Evolutionary conservation across 2,329 filamentous ascomycete species (phyloP), one percentile per base, ranked within the genome.

Genomic region (Leptographium radiaticola): DNA sequence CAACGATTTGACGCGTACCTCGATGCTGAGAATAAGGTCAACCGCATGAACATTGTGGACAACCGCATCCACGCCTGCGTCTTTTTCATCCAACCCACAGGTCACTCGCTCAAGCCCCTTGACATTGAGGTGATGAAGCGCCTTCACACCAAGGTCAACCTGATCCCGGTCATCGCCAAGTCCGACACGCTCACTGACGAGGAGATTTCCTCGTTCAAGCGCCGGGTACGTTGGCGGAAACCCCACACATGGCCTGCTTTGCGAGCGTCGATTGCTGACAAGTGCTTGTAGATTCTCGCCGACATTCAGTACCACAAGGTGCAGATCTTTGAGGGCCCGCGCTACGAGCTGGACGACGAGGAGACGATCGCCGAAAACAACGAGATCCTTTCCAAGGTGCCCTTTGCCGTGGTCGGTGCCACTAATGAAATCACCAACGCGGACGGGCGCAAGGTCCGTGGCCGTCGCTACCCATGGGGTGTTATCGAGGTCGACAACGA

Each of bases 351-450:
- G 59, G 93, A 98, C 66, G 93, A 98, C 62, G 93, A 98, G 73
- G 93, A 98, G 80, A 98, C 93, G 40, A 96, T 98, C 69, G 93
- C 93, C 31, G 93, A 98, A 80, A 98, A 98, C 80, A 93, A 95
- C 71, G 93, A 98, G 76, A 98, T 98, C 71, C 93, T 98, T 89
- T 96, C 91, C 69, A 97, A 97, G 81, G 91, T 98, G 56, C 93
- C 93, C 43, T 98, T 98, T 65, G 93, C 93, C 52, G 89, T 98
- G 62, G 93, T 98, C 59, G 93, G 93, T 75, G 91, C 93, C 62
- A 97, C 95, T 70, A 84, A 87, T 63, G 93, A 98, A 73, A 89
- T 98, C 63, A 84, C 83, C 60, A 93, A 86, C 58, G 79, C 87
- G 56, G 91, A 97, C 68, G 93, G 93, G 58, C 89, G 91, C 69